These are phyloP conservation scores for Trametes elegans DNA, from an alignment of 768 basidiomycete species.

Conservation along the genomic window DNA sequence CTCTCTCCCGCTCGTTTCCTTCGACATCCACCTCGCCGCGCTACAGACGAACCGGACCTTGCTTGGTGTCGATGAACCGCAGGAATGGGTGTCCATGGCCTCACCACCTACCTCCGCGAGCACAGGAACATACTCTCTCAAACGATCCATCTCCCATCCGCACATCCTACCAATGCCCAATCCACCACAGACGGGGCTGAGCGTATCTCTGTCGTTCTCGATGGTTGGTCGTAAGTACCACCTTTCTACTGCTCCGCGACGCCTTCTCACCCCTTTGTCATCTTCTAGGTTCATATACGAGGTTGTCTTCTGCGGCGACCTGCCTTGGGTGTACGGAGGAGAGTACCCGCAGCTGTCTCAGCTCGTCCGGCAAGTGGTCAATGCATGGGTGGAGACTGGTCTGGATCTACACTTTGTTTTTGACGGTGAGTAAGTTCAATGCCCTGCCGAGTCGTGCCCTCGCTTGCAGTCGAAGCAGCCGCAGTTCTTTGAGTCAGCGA, in stretches of 20 bases:
- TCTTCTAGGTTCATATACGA: slow-evolving; percentile 70
- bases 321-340: slow-evolving; percentile 87
- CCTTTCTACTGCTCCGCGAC: not conserved
- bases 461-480: not conserved
- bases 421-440: slow-evolving; percentile 74
- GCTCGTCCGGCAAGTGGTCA: slow-evolving; percentile 49
- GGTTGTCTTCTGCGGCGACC: slow-evolving; percentile 52
- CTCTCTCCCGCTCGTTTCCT: too few species aligned
- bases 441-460: not conserved
- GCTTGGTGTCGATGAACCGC: not conserved
- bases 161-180: not conserved
- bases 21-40: too few species aligned
- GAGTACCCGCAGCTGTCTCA: slow-evolving; percentile 61
- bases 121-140: slow-evolving; percentile 40
- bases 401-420: slow-evolving; percentile 74
- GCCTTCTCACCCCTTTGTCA: slow-evolving; percentile 6
- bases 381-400: slow-evolving; percentile 69
- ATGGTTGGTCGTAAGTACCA: slow-evolving; percentile 82
- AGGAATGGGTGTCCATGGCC: slow-evolving; percentile 51
- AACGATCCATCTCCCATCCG: slow-evolving; percentile 31
- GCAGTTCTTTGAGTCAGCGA: not conserved
- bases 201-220: slow-evolving; percentile 60
- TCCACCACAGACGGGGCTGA: not conserved
- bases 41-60: not conserved
- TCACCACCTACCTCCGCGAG: slow-evolving; percentile 51